Evolutionary conservation across 176 grass and related monocot genomes (phyloP).

Genomic region (Ensete ventricosum): DNA sequence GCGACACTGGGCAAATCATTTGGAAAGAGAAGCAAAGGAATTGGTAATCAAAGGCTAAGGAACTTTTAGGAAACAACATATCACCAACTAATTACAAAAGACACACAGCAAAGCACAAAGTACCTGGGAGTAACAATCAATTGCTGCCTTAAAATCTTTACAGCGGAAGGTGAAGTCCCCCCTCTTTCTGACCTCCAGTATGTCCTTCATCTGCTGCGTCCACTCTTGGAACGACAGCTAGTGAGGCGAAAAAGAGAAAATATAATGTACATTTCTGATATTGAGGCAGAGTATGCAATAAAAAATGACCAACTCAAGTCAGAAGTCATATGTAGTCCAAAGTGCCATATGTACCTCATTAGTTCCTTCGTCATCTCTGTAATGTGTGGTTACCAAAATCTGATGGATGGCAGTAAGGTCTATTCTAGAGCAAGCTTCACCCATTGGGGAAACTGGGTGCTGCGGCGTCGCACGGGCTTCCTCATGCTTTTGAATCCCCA

Average conservation of each 20-base stretch:
- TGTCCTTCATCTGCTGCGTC: constrained; percentile 98
- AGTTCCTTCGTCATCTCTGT: constrained; percentile 82
- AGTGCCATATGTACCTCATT: constrained; percentile 48
- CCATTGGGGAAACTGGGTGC: constrained; percentile 69
- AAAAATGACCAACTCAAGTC: no score
- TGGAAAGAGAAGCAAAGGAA: no score
- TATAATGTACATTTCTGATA: no score
- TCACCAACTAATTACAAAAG: neutral
- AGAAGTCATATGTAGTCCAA: no score
- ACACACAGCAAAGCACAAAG: neutral
- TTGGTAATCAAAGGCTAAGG: no score
- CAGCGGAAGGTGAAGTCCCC: constrained; percentile 91
- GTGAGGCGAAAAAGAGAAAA: neutral
- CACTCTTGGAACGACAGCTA: constrained; percentile 98
- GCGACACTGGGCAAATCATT: neutral
- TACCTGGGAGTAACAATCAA: constrained; percentile 84
- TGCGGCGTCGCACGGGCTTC: constrained; percentile 36
- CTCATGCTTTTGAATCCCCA: constrained; percentile 65
- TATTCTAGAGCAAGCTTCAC: constrained; percentile 91
- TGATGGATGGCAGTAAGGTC: constrained; percentile 92
- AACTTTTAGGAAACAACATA: neutral
- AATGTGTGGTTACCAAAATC: constrained; percentile 66
- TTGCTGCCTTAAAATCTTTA: constrained; percentile 89
- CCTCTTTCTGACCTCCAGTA: constrained; percentile 74
- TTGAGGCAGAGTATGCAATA: no score